phyloP scores from a whole-genome alignment of 2,329 filamentous ascomycete species.

The Fusarium hostae region DNA sequence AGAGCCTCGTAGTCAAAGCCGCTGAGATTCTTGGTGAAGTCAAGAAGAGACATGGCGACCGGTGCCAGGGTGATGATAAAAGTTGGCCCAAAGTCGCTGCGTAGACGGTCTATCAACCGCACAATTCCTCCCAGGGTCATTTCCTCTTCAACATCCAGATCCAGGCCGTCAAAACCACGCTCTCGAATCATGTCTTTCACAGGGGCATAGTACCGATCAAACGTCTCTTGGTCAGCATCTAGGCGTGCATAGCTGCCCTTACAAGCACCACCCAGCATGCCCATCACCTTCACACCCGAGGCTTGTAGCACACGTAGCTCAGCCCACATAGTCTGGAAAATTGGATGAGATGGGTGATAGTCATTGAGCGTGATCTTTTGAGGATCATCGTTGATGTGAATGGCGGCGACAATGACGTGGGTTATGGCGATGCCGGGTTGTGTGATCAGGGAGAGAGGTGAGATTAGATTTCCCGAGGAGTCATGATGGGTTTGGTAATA shows the following conservation, averaged over 20 bases:
- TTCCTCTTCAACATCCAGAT: constrained; percentile 83
- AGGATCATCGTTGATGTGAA: constrained; percentile 80
- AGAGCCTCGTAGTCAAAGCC: constrained; percentile 85
- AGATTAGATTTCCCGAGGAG: constrained; percentile 57
- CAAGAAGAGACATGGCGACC: constrained; percentile 77
- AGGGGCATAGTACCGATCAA: constrained; percentile 79
- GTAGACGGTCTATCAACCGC: constrained; percentile 73
- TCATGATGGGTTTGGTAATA: constrained; percentile 68
- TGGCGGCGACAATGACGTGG: constrained; percentile 86
- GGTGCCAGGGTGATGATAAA: constrained; percentile 87
- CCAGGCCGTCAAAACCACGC: constrained; percentile 74
- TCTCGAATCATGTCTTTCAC: constrained; percentile 72
- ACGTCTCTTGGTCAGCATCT: constrained; percentile 66
- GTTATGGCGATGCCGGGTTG: constrained; percentile 66
- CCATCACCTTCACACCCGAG: constrained; percentile 81
- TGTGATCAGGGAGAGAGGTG: constrained; percentile 63
- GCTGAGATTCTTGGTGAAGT: constrained; percentile 70
- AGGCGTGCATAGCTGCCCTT: constrained; percentile 73
- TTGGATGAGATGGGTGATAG: constrained; percentile 72
- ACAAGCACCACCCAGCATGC: constrained; percentile 89
- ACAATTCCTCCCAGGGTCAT: constrained; percentile 75
- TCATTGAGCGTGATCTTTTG: constrained; percentile 82
- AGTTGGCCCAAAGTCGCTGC: constrained; percentile 72
- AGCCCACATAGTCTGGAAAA: constrained; percentile 79
- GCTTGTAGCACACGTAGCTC: constrained; percentile 79